Evolutionary conservation across 2,329 filamentous ascomycete genomes (phyloP), one percentile per base, ranked within the genome.

Genomic region (Beauveria rudraprayagi): DNA sequence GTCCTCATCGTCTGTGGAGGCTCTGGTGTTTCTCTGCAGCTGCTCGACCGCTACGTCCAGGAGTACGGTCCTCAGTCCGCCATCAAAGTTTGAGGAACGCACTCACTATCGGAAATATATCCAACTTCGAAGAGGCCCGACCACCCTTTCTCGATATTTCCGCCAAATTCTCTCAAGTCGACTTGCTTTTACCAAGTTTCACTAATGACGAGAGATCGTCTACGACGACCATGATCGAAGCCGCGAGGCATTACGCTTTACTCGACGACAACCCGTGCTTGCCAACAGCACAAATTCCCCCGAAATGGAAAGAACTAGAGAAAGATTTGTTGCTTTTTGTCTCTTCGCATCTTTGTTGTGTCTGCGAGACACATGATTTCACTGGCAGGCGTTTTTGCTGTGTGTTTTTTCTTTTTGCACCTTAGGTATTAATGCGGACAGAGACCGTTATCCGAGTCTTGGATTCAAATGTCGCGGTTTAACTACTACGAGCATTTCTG

Each of bases 1-100:
- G 91, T 97, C 1, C 78, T 97, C 58, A 80, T 96, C 26, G 85
- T 97, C 7, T 97, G 93, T 69, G 93, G 93, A 50, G 90, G 89
- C 5, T 86, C 82, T 24, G 85, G 85, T 70, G 82, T 90, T 41
- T 84, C 82, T 2, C 71, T 88, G 62, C 80, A 83, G 41, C 80
- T 86, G 69, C 74, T 91, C 57, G 76, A 78, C 57, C 77, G 75
- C 61, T 91, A 87, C 71, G 76, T 78, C 64, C 74, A 79, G 65
- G 72, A 70, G 65, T 85, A 78, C 64, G 66, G 64, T 10, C 60
- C 55, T 16, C 65, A 72, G 63, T 70, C 72, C 3, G 65, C 58
- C 41, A 73, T 75, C 65, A 71, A 72, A 64, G 60, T 66, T 28
- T 72, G 54, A 63, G 34, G 5, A 37, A 19, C 2, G n/a, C 55